Evolutionary conservation across 257 asterid species (phyloP), one percentile per base, ranked within the genome.

Genomic region (Ajuga chamaepitys): DNA sequence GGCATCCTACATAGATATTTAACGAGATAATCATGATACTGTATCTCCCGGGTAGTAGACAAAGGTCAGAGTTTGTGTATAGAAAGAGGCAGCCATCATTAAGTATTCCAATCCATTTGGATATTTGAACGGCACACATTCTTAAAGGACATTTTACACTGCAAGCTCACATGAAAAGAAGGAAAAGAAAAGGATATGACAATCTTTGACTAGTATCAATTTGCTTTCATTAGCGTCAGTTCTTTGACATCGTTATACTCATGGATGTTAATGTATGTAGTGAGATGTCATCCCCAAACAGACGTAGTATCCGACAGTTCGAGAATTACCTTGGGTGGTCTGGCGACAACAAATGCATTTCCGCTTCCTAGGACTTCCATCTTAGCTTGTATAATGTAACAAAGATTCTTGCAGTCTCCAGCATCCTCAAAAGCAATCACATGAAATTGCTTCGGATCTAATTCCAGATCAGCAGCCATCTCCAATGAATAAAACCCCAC

Each of bases 391-490:
- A 94, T 79, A 44, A 88, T 86, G 80, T 88, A 85, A 76, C 97
- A 90, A 67, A 94, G 81, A 26, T 88, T 88, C 81, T 88, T 94
- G 82, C 93, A 78, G 64, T 94, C 96, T 42, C 89, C 83, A 58
- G 97, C 85, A 81, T 94, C 88, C 80, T 88, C 96, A 55, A 94
- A 94, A 63, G 91, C 96, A 81, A 94, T 82, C 42, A 90, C 83
- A 14, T 94, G 97, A 73, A 78, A 78, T 60, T 75, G 97, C 81
- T 90, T 88, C 11, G 99, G 99, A 18, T 88, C 88, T 84, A 94
- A 80, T 67, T 90, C 95, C 32, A 90, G 95, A 83, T 94, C 95
- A 70, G 95, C 78, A 37, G 95, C 97, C 99, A 94, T 94, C 80
- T 90, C 99, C 75, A 94, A 74, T 4, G 99, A 86, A 80, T 94